Conservation (phyloP, 2,329 filamentous ascomycete genomes). For the Microcyclospora pomicola region DNA sequence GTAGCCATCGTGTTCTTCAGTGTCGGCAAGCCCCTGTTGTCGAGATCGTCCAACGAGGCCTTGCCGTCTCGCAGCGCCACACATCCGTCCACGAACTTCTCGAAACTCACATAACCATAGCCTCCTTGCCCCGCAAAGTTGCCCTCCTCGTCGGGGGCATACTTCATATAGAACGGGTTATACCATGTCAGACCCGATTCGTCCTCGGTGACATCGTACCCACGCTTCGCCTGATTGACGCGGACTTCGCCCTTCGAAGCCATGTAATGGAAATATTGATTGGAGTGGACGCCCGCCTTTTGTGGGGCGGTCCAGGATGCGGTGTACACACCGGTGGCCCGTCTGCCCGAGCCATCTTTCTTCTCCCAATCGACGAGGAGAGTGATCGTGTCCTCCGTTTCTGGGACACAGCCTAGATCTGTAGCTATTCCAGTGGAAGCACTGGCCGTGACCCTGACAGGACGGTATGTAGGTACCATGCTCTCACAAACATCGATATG, state of each 20-base stretch:
- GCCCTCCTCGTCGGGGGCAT: conserved; percentile 85
- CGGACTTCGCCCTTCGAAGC: conserved; percentile 71
- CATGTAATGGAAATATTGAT: conserved; percentile 96
- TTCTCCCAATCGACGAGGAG: conserved; percentile 80
- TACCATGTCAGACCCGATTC: conserved; percentile 60
- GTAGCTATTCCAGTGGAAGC: conserved; percentile 68
- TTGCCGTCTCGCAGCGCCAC: conserved; percentile 61
- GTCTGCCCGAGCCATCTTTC: conserved; percentile 51
- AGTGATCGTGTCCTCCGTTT: conserved; percentile 88
- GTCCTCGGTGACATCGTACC: conserved; percentile 89
- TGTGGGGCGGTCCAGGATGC: conserved; percentile 90
- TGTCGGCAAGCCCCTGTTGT: conserved; percentile 69
- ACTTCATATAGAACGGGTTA: conserved; percentile 51
- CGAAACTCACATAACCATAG: conserved; percentile 87
- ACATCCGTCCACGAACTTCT: conserved; percentile 89
- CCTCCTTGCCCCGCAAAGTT: conserved; percentile 86
- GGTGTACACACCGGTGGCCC: conserved; percentile 80
- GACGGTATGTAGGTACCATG: conserved; percentile 73
- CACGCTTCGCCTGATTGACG: conserved; percentile 84
- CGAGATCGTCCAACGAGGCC: conserved; percentile 60
- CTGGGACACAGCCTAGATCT: conserved; percentile 59
- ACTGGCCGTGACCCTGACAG: conserved; percentile 64
- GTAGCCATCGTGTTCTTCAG: conserved; percentile 81
- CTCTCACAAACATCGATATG: conserved; percentile 87
- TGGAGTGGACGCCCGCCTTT: conserved; percentile 85